Percentiles rank a stretch among this genome's conserved stretches.
Conservation (phyloP, 1,284 basidiomycete genomes). For the Microbotryum lychnidis-dioicae region DNA sequence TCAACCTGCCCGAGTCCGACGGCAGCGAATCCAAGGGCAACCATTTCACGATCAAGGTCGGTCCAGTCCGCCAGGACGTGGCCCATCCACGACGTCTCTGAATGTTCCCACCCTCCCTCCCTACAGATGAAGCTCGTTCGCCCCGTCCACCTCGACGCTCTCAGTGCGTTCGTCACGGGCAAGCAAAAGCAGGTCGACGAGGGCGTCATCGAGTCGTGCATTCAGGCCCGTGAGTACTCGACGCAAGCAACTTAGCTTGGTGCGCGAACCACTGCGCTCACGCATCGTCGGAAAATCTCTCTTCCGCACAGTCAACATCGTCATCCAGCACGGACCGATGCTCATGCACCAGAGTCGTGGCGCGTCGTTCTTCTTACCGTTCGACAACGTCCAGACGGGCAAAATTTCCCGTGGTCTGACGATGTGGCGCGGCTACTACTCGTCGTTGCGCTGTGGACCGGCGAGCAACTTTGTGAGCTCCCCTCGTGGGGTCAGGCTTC, state of each 20-base stretch:
- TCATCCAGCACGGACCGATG: conserved; percentile 12
- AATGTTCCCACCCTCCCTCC: neutral
- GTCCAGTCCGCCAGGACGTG: too few relatives aligned
- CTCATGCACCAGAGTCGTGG: neutral
- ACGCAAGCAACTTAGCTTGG: neutral
- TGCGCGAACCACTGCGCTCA: neutral
- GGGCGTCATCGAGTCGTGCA: neutral
- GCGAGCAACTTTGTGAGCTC: neutral
- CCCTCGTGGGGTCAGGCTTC: too few relatives aligned
- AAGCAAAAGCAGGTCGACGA: neutral
- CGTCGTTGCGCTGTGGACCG: conserved; percentile 1
- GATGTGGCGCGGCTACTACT: conserved; percentile 16
- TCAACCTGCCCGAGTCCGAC: conserved; percentile 11
- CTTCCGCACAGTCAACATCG: conserved; percentile 7
- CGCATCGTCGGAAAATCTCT: neutral
- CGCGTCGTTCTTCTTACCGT: conserved; percentile 17
- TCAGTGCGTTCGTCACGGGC: neutral
- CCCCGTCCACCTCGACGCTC: conserved; percentile 1
- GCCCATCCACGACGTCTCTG: neutral
- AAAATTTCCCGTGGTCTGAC: conserved; percentile 4
- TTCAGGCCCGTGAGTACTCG: conserved; percentile 9
- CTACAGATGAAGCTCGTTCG: conserved; percentile 3
- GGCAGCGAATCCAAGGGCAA: neutral
- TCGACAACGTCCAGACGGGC: neutral
- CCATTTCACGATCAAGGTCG: too few relatives aligned